These are phyloP conservation scores for Aspergillus calidoustus DNA, from an alignment of 2,329 filamentous ascomycete species.

Conservation along the genomic window DNA sequence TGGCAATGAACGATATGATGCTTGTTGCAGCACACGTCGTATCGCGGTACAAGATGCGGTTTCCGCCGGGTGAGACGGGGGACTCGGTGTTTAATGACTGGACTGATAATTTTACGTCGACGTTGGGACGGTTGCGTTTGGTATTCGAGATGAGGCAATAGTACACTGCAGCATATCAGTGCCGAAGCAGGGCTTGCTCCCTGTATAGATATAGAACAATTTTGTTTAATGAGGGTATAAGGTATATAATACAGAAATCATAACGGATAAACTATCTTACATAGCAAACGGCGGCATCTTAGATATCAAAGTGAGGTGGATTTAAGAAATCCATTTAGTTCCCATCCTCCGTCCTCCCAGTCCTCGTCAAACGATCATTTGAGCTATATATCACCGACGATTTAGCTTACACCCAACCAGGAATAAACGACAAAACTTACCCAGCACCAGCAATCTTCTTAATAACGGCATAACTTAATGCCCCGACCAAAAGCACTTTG, in stretches of 20 bases:
- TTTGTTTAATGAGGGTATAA: too few relatives aligned
- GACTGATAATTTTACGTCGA: constrained; percentile 25
- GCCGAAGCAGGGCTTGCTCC: too few relatives aligned
- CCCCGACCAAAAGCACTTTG: neutral
- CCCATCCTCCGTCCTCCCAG: neutral
- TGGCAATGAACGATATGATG: constrained; percentile 26
- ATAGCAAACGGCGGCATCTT: neutral
- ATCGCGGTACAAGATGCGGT: constrained; percentile 16
- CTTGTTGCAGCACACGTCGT: constrained; percentile 23
- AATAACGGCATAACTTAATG: neutral
- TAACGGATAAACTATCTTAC: neutral
- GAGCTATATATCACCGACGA: neutral
- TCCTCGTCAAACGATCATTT: neutral
- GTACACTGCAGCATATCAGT: neutral
- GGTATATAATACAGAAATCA: too few relatives aligned
- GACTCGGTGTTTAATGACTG: constrained; percentile 14
- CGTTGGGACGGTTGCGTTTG: constrained; percentile 20
- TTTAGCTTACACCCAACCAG: neutral
- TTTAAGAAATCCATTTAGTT: neutral
- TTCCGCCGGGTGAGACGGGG: constrained; percentile 17
- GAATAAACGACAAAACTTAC: neutral
- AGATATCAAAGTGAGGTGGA: neutral
- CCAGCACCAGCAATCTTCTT: neutral
- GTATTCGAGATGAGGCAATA: constrained; percentile 13
- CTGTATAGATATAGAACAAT: too few relatives aligned